phyloP scores from a whole-genome alignment of 305 asterid genomes.

The Coffea humblotiana region DNA sequence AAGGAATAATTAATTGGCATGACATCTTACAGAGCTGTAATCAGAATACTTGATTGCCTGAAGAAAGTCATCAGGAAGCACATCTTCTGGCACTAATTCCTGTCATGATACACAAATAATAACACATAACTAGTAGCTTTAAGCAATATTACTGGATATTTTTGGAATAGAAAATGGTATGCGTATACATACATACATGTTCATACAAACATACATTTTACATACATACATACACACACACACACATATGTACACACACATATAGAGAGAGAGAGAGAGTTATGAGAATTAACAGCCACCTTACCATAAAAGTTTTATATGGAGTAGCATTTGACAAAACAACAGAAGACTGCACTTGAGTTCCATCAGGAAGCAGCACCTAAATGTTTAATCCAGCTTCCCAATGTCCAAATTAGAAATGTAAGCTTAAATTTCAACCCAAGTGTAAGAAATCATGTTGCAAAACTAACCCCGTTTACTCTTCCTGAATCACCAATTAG shows the following conservation, averaged over 20 bases:
- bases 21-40: constrained; percentile 84
- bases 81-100: constrained; percentile 76
- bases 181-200: too few species aligned
- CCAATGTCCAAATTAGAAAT: constrained; percentile 16
- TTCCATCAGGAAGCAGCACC: constrained; percentile 89
- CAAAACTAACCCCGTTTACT: constrained; percentile 68
- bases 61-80: constrained; percentile 72
- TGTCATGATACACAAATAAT: constrained; percentile 33
- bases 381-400: constrained; percentile 34
- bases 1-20: constrained; percentile 9
- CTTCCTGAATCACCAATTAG: constrained; percentile 58
- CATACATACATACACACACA: too few species aligned
- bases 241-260: too few species aligned
- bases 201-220: too few species aligned
- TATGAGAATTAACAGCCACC: neutral
- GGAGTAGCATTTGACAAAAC: constrained; percentile 97
- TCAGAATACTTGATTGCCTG: constrained; percentile 63
- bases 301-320: constrained; percentile 88
- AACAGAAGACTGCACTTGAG: constrained; percentile 64
- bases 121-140: constrained; percentile 5
- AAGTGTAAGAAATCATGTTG: constrained; percentile 17
- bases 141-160: neutral
- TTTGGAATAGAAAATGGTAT: neutral
- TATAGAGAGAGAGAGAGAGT: neutral
- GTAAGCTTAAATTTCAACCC: constrained; percentile 13